These are phyloP conservation scores for Boletus subparvulus DNA, from an alignment of 768 basidiomycete genomes.

Conservation along the genomic window DNA sequence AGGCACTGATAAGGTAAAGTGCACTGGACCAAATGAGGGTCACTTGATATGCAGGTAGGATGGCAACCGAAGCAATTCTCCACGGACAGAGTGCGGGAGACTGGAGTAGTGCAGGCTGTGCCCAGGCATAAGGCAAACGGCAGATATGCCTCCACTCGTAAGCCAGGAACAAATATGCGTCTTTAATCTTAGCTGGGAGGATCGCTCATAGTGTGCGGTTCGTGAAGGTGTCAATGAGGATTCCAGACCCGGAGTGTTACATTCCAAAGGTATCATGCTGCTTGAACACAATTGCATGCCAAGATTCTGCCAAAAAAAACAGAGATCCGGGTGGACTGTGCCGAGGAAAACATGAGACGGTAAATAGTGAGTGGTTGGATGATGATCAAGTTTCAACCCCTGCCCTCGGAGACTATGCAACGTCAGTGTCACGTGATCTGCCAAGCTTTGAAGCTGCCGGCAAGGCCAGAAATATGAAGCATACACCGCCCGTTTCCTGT, in stretches of 20 bases:
- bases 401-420: too few species aligned
- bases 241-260: background rate
- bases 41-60: background rate
- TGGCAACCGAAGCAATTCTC: background rate
- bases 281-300: background rate
- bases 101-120: background rate
- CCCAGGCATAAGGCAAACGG: background rate
- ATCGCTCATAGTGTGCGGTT: background rate
- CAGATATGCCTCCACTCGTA: conserved; percentile 11
- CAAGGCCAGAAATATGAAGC: background rate
- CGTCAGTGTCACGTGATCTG: background rate
- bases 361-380: too few species aligned
- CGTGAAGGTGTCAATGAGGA: background rate
- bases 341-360: background rate
- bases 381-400: too few species aligned
- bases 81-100: background rate
- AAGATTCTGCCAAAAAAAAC: background rate
- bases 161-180: background rate
- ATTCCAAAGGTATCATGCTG: background rate
- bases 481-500: background rate
- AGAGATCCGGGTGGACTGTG: background rate
- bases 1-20: background rate
- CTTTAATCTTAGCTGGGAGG: too few species aligned
- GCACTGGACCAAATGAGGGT: background rate
- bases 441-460: background rate